phyloP scores from a whole-genome alignment of 2,329 filamentous ascomycete genomes.

The Talaromyces piceae region DNA sequence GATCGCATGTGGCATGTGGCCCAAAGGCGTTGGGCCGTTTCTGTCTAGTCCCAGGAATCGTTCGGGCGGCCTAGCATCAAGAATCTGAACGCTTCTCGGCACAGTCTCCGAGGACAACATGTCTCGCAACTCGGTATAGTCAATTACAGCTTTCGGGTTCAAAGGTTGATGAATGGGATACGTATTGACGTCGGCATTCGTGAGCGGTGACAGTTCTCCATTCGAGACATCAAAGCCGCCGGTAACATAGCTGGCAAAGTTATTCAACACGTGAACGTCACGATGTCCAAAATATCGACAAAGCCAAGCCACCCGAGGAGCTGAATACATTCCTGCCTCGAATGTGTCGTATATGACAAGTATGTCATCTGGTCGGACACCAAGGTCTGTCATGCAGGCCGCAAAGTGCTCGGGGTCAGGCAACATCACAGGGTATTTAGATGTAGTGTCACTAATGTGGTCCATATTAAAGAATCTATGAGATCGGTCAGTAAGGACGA shows the following conservation, averaged over 20 bases:
- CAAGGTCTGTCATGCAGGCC: conserved; percentile 14
- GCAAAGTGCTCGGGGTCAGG: conserved; percentile 19
- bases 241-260: conserved; percentile 19
- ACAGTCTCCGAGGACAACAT: background rate
- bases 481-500: background rate
- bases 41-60: conserved; percentile 17
- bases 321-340: conserved; percentile 22
- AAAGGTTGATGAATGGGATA: background rate
- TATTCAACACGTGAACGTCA: conserved; percentile 23
- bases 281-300: conserved; percentile 21
- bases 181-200: background rate
- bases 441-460: conserved; percentile 15
- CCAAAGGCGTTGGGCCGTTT: conserved; percentile 14
- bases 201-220: conserved; percentile 6
- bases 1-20: conserved; percentile 21
- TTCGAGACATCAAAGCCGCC: conserved; percentile 15
- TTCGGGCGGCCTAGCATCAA: conserved; percentile 16
- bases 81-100: conserved; percentile 12
- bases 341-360: conserved; percentile 24
- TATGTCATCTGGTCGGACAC: conserved; percentile 17
- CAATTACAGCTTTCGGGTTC: background rate
- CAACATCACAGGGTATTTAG: conserved; percentile 24
- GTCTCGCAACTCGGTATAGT: background rate
- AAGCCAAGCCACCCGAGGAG: conserved; percentile 23
- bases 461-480: conserved; percentile 25